Evolutionary conservation across 768 basidiomycete species (phyloP).

Genomic region (Kwoniella dejecticola): DNA sequence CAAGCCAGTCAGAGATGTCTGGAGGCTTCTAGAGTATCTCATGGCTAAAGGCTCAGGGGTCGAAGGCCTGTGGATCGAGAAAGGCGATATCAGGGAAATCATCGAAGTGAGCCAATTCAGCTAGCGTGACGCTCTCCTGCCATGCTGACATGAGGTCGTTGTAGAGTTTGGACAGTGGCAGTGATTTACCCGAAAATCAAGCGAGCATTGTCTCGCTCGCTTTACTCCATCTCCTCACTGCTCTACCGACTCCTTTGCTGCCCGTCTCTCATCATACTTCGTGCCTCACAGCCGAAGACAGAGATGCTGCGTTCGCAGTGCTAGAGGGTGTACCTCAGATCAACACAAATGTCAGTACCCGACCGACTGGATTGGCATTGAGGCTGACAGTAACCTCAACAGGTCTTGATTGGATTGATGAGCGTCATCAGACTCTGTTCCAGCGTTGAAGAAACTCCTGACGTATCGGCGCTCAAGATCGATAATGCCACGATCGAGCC

Average conservation of each 20-base stretch:
- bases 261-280: constrained; percentile 25
- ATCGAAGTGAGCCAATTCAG: constrained; percentile 33
- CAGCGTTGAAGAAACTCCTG: not conserved
- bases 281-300: constrained; percentile 26
- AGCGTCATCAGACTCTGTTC: constrained; percentile 35
- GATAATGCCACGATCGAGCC: not conserved
- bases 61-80: constrained; percentile 24
- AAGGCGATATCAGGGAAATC: constrained; percentile 19
- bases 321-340: constrained; percentile 37
- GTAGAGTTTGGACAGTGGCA: constrained; percentile 26
- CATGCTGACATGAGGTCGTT: not conserved
- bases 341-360: constrained; percentile 45
- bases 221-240: constrained; percentile 31
- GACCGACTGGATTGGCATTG: not conserved
- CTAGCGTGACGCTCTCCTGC: not conserved
- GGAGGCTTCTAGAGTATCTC: constrained; percentile 41
- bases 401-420: constrained; percentile 45
- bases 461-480: not conserved
- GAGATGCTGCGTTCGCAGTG: constrained; percentile 47
- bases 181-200: constrained; percentile 7
- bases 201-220: constrained; percentile 15
- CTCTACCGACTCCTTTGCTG: constrained; percentile 33
- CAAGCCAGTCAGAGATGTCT: constrained; percentile 37
- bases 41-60: constrained; percentile 31
- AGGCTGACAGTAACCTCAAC: not conserved